phyloP scores from a whole-genome alignment of 768 basidiomycete species.

The Leccinum rimulosum region DNA sequence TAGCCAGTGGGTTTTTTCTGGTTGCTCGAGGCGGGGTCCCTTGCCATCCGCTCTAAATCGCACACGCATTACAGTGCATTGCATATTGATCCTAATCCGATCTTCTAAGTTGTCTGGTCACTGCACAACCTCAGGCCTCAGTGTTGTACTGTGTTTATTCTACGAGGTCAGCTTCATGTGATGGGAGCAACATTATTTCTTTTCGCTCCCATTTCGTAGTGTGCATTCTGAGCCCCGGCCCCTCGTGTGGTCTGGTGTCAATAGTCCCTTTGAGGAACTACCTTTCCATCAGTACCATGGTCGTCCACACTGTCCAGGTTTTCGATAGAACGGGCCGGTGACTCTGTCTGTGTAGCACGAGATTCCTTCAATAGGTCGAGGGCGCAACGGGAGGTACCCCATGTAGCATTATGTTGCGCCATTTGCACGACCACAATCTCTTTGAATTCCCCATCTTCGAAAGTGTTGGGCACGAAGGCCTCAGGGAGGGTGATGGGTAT shows the following conservation, averaged over 20 bases:
- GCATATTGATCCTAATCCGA: too few relatives aligned
- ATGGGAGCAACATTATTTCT: too few relatives aligned
- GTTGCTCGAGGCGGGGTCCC: neutral
- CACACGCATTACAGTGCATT: neutral
- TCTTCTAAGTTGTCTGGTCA: neutral
- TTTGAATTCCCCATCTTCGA: neutral
- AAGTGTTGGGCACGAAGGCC: neutral
- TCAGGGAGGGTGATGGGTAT: neutral
- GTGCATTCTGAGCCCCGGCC: too few relatives aligned
- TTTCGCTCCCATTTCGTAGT: too few relatives aligned
- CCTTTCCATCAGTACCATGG: neutral
- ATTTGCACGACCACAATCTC: neutral
- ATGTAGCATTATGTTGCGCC: neutral
- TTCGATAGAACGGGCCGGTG: too few relatives aligned
- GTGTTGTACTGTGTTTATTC: too few relatives aligned
- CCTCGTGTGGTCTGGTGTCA: too few relatives aligned
- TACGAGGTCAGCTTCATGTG: too few relatives aligned
- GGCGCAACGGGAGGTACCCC: neutral
- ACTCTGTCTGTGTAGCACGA: neutral
- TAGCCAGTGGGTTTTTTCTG: neutral
- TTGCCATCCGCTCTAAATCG: neutral
- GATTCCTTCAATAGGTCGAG: neutral
- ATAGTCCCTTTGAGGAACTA: too few relatives aligned
- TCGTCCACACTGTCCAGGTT: too few relatives aligned
- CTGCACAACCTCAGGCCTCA: too few relatives aligned